Conservation (phyloP, 2,329 filamentous ascomycete genomes). For the Colletotrichum sp. region DNA sequence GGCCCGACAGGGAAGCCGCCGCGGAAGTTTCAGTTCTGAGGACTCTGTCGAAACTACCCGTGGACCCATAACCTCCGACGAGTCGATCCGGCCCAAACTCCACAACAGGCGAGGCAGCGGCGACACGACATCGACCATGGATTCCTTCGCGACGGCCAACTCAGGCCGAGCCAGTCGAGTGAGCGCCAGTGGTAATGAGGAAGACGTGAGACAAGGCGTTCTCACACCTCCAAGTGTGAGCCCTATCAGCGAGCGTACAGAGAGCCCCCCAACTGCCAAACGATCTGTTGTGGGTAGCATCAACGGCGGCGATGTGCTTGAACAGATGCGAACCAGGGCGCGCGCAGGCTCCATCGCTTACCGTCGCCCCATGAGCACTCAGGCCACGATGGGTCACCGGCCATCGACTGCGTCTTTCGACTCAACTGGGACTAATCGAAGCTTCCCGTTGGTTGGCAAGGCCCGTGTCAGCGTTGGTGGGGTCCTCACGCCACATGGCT, state of each 20-base stretch:
- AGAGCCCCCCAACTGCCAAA: slow-evolving; percentile 19
- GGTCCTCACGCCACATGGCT: slow-evolving; percentile 50
- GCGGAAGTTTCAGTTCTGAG: slow-evolving; percentile 61
- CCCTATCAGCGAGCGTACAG: slow-evolving; percentile 11
- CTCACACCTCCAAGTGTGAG: slow-evolving; percentile 19
- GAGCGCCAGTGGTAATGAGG: slow-evolving; percentile 1
- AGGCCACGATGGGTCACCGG: slow-evolving; percentile 49
- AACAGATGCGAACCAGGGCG: slow-evolving; percentile 22
- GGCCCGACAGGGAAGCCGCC: slow-evolving; percentile 46
- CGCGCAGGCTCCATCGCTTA: slow-evolving; percentile 36
- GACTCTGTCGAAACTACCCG: slow-evolving; percentile 67
- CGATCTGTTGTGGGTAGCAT: slow-evolving; percentile 25
- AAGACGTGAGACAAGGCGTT: slow-evolving; percentile 8
- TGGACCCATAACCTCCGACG: slow-evolving; percentile 41
- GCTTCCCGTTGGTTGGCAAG: slow-evolving; percentile 65
- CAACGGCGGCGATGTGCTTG: slow-evolving; percentile 27
- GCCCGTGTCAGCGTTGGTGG: slow-evolving; percentile 49
- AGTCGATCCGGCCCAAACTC: slow-evolving; percentile 26
- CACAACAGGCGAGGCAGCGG: slow-evolving; percentile 47
- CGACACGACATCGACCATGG: slow-evolving; percentile 55
- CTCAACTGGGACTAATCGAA: slow-evolving; percentile 63
- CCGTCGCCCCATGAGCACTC: slow-evolving; percentile 48
- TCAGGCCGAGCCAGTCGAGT: slow-evolving; percentile 50
- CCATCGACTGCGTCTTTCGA: slow-evolving; percentile 63
- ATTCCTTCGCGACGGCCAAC: slow-evolving; percentile 62